phyloP scores from a whole-genome alignment of 2,329 filamentous ascomycete genomes.

The Colletotrichum sp. region DNA sequence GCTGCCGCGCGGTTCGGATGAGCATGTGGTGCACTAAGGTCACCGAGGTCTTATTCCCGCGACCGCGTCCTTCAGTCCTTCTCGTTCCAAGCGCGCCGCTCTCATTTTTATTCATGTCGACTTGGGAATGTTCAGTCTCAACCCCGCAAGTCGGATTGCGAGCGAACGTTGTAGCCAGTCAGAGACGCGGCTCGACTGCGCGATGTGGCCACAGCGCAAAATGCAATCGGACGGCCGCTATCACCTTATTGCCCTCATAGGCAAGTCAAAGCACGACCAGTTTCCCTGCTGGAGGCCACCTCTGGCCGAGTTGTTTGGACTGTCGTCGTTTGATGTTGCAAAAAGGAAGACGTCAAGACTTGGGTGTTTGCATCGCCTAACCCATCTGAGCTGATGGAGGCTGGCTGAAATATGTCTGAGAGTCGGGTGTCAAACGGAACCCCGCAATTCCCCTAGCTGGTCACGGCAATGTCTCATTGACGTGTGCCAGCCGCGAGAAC shows the following conservation, averaged over 20 bases:
- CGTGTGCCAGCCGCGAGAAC: neutral
- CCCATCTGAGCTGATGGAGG: neutral
- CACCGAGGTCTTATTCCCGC: neutral
- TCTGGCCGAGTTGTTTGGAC: neutral
- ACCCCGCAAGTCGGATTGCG: neutral
- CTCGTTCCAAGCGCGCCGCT: neutral
- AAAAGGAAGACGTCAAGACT: neutral
- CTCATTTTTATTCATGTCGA: neutral
- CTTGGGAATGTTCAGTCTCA: neutral
- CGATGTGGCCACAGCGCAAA: neutral
- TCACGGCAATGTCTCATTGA: neutral
- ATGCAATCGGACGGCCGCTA: neutral
- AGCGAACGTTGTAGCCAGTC: neutral
- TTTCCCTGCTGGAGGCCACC: neutral
- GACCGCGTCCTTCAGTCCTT: neutral
- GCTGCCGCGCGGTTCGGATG: neutral
- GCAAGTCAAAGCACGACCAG: neutral
- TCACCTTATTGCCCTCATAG: neutral
- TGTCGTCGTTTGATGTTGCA: neutral
- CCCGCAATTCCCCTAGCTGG: neutral
- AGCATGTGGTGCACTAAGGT: neutral
- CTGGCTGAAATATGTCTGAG: neutral
- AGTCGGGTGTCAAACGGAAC: conserved; percentile 3
- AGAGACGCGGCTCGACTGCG: neutral
- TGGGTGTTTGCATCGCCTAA: neutral